phyloP scores from a whole-genome alignment of 495 filamentous ascomycete genomes.

The Aspergillus nidulans region DNA sequence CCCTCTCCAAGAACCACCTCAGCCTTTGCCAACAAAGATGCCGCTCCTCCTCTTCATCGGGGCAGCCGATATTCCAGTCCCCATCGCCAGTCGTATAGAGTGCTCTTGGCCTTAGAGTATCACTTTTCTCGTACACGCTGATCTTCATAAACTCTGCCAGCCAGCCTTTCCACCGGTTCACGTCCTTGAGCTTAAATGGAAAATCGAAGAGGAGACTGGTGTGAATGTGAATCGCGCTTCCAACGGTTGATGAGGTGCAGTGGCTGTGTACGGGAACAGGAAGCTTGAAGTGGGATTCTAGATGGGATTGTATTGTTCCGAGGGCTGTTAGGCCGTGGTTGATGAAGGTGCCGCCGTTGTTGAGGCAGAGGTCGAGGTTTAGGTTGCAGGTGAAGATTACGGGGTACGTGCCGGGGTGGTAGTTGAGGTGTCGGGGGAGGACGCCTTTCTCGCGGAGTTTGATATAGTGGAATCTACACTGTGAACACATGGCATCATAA shows the following conservation, averaged over 20 bases:
- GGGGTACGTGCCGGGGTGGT: neutral
- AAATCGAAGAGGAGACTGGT: neutral
- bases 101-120: neutral
- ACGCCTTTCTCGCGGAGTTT: neutral
- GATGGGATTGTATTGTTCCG: neutral
- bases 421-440: neutral
- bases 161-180: neutral
- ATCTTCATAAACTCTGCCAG: neutral
- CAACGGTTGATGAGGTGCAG: neutral
- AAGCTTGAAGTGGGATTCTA: neutral
- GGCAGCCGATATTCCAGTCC: neutral
- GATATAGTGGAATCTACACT: neutral
- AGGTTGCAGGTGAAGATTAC: neutral
- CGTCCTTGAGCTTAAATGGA: neutral
- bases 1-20: neutral
- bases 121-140: neutral
- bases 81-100: neutral
- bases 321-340: neutral
- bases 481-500: neutral
- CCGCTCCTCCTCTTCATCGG: neutral
- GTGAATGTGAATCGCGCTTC: neutral
- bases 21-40: neutral
- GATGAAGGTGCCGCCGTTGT: neutral
- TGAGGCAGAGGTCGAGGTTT: neutral
- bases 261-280: neutral